These are phyloP conservation scores for Aphanomyces euteiches DNA, from an alignment of 352 stramenopile genomes.

Conservation along the genomic window DNA sequence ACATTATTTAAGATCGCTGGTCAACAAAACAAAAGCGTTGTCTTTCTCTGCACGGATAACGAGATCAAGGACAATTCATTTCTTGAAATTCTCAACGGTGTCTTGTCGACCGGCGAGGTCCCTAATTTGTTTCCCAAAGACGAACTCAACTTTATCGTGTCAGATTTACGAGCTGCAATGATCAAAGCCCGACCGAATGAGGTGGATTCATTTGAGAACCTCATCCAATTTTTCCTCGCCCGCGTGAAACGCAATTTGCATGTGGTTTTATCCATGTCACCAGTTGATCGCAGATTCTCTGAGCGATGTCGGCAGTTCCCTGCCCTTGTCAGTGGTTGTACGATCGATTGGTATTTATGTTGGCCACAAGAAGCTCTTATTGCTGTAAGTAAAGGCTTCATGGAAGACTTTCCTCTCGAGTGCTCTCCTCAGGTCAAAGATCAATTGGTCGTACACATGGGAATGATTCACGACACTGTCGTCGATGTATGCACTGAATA, in stretches of 20 bases:
- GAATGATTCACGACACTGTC: conserved; percentile 65
- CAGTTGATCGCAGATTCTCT: conserved; percentile 69
- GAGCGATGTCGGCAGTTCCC: conserved; percentile 85
- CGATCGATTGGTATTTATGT: conserved; percentile 87
- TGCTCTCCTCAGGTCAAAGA: conserved; percentile 55
- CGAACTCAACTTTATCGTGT: conserved; percentile 80
- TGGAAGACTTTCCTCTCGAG: conserved; percentile 67
- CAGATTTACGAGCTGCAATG: conserved; percentile 69
- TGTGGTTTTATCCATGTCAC: conserved; percentile 83
- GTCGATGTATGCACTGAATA: conserved; percentile 66
- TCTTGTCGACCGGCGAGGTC: conserved; percentile 84
- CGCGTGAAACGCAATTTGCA: conserved; percentile 81
- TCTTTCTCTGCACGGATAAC: conserved; percentile 84
- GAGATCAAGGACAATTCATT: conserved; percentile 90
- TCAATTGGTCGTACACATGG: conserved; percentile 66
- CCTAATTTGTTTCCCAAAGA: conserved; percentile 85
- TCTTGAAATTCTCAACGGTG: conserved; percentile 84
- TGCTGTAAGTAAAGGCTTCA: conserved; percentile 73
- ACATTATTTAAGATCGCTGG: conserved; percentile 79
- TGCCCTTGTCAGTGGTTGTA: conserved; percentile 81
- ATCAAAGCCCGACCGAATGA: conserved; percentile 61
- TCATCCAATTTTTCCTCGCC: conserved; percentile 85
- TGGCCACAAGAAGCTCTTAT: conserved; percentile 86
- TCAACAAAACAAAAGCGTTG: conserved; percentile 68
- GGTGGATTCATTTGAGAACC: conserved; percentile 71